These are phyloP conservation scores for Athelia psychrophila DNA, from an alignment of 1,284 basidiomycete genomes.

Conservation along the genomic window DNA sequence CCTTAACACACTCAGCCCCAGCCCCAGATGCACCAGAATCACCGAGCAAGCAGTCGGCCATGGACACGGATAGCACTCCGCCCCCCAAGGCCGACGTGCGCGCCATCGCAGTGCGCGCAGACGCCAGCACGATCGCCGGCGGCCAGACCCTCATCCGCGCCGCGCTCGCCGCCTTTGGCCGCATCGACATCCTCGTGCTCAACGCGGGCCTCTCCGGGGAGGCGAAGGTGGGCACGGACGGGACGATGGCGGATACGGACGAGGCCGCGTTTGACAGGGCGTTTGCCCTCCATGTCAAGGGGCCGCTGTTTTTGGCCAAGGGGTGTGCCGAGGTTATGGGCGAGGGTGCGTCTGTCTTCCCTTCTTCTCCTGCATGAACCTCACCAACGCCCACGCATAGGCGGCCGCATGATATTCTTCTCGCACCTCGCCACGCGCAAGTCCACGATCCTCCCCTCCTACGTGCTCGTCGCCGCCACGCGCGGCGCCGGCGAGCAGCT, in stretches of 20 bases:
- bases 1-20: too few relatives aligned
- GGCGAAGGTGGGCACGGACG: slow-evolving; percentile 24
- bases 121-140: slow-evolving; percentile 43
- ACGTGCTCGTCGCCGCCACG: slow-evolving; percentile 43
- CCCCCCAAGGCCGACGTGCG: slow-evolving; percentile 13
- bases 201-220: slow-evolving; percentile 51
- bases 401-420: slow-evolving; percentile 54
- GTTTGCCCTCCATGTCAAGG: slow-evolving; percentile 54
- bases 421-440: slow-evolving; percentile 42
- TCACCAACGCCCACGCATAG: slow-evolving; percentile 13
- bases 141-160: slow-evolving; percentile 43
- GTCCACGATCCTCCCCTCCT: slow-evolving; percentile 31
- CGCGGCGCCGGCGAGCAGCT: slow-evolving; percentile 61
- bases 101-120: slow-evolving; percentile 49
- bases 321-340: slow-evolving; percentile 38
- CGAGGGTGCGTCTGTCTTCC: slow-evolving; percentile 30
- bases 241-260: slow-evolving; percentile 42
- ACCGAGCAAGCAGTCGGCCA: too few relatives aligned
- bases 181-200: slow-evolving; percentile 53
- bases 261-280: slow-evolving; percentile 47
- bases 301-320: slow-evolving; percentile 53
- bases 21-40: too few relatives aligned
- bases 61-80: background rate
- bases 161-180: slow-evolving; percentile 45
- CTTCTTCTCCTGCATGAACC: background rate